Evolutionary conservation across 1,139 yeast genomes (phyloP).

Genomic region (Blastobotrys persicus): DNA sequence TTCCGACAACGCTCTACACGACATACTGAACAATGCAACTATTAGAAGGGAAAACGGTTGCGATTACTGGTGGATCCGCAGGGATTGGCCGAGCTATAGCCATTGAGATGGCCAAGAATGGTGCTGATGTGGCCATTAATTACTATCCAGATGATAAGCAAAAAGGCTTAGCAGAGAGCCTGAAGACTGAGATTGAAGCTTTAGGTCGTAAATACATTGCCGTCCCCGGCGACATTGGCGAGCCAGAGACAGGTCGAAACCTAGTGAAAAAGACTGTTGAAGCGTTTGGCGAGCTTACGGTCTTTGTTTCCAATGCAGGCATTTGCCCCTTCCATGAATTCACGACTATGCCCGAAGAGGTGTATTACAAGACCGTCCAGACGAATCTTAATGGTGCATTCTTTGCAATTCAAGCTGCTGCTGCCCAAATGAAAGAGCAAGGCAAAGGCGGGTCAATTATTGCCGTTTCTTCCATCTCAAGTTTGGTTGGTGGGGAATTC

Average conservation of each 20-base stretch:
- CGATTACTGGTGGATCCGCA: slow-evolving; percentile 43
- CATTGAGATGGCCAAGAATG: slow-evolving; percentile 33
- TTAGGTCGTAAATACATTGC: slow-evolving; percentile 28
- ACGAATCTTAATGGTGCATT: slow-evolving; percentile 48
- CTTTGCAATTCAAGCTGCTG: slow-evolving; percentile 48
- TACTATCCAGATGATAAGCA: slow-evolving; percentile 31
- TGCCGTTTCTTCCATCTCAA: slow-evolving; percentile 45
- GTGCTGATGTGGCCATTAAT: slow-evolving; percentile 37
- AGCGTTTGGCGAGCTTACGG: slow-evolving; percentile 43
- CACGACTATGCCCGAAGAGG: slow-evolving; percentile 41
- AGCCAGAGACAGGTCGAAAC: slow-evolving; percentile 39
- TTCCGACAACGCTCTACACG: no score
- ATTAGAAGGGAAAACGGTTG: slow-evolving; percentile 22
- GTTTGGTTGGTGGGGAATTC: slow-evolving; percentile 27
- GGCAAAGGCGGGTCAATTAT: slow-evolving; percentile 49
- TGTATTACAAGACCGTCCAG: slow-evolving; percentile 40
- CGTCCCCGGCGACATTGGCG: slow-evolving; percentile 45
- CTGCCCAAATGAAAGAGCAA: slow-evolving; percentile 45
- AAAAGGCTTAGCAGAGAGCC: slow-evolving; percentile 29
- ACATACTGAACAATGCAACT: slow-evolving; percentile 5
- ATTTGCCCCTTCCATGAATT: slow-evolving; percentile 42
- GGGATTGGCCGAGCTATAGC: slow-evolving; percentile 46
- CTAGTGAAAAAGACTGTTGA: slow-evolving; percentile 40
- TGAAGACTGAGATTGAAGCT: slow-evolving; percentile 32
- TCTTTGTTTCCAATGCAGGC: slow-evolving; percentile 50